Evolutionary conservation across 2,329 filamentous ascomycete genomes (phyloP), one percentile per base, ranked within the genome.

Genomic region (Emydomyces testavorans): DNA sequence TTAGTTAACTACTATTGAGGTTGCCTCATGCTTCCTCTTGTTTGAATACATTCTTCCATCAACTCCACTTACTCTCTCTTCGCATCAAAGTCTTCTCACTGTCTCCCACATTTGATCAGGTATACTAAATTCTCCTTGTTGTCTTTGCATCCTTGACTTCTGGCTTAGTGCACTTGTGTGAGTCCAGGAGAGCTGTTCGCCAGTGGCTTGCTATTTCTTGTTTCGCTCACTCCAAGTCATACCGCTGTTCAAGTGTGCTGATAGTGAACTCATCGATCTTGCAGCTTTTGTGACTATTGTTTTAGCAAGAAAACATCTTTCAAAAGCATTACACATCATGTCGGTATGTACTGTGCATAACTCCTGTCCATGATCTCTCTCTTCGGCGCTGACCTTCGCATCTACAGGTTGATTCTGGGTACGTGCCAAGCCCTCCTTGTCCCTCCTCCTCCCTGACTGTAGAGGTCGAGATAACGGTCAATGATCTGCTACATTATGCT

Each of bases 331-430:
- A 34, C 28, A 32, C 45, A 47, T 31, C 45, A 47, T 47, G 45
- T 47, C 45, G 45, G 45, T 47, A 47, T 18, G 45, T 40, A 26
- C n/a, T n/a, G n/a, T n/a, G n/a, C n/a, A n/a, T n/a, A n/a, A n/a
- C n/a, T n/a, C n/a, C n/a, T n/a, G n/a, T n/a, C n/a, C n/a, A n/a
- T n/a, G n/a, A n/a, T n/a, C 32, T 24, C 8, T 24, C 18, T 20
- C 5, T 40, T 24, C 28, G 21, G 3, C 21, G n/a, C 45, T 40
- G 11, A 46, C 35, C 1, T 18, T 16, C 11, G 16, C n/a, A 13
- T 34, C 13, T 42, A 24, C 34, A 52, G 51, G 44, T 52, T 26
- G 48, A 50, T 45, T 52, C 51, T 24, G 51, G 51, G 51, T 52
- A 50, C 10, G 51, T 42, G 32, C 36, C 28, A 21, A 23, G 18